Evolutionary conservation across 495 filamentous ascomycete genomes (phyloP).

Genomic region (Talaromyces proteolyticus): DNA sequence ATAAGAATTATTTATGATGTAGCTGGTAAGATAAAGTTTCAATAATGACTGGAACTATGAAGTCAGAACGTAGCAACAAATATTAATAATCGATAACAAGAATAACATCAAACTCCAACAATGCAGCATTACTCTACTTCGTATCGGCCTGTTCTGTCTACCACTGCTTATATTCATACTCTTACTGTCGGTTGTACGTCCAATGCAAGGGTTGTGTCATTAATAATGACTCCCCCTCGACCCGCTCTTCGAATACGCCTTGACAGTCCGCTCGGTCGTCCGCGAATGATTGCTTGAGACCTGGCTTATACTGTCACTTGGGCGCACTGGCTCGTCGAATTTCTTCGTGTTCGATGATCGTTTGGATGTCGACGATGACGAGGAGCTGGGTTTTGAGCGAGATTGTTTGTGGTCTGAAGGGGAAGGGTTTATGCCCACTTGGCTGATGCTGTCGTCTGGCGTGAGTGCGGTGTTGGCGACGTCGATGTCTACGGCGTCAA

Average conservation of each 20-base stretch:
- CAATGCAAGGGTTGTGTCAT: too few relatives aligned
- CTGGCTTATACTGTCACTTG: conserved; percentile 64
- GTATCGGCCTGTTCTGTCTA: too few relatives aligned
- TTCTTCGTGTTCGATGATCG: conserved; percentile 9
- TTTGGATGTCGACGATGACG: conserved; percentile 13
- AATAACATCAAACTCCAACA: too few relatives aligned
- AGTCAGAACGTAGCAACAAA: neutral
- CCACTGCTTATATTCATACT: too few relatives aligned
- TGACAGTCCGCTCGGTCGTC: conserved; percentile 32
- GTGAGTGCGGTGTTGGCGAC: conserved; percentile 15
- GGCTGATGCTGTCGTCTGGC: conserved; percentile 33
- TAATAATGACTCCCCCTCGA: conserved; percentile 22
- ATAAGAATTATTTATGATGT: neutral
- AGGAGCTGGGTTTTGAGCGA: conserved; percentile 12
- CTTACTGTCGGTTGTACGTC: too few relatives aligned
- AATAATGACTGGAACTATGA: too few relatives aligned
- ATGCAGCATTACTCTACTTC: too few relatives aligned
- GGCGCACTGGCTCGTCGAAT: conserved; percentile 42
- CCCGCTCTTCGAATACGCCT: conserved; percentile 16
- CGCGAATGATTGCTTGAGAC: conserved; percentile 38
- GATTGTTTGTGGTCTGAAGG: neutral
- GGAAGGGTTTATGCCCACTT: conserved; percentile 17
- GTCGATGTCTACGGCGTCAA: conserved; percentile 18
- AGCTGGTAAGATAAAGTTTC: too few relatives aligned
- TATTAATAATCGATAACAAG: too few relatives aligned